A percentile compares a stretch with the other conserved stretches of the same genome.
phyloP scores from a whole-genome alignment of 805 yeast species.

The Sugiyamaella americana region DNA sequence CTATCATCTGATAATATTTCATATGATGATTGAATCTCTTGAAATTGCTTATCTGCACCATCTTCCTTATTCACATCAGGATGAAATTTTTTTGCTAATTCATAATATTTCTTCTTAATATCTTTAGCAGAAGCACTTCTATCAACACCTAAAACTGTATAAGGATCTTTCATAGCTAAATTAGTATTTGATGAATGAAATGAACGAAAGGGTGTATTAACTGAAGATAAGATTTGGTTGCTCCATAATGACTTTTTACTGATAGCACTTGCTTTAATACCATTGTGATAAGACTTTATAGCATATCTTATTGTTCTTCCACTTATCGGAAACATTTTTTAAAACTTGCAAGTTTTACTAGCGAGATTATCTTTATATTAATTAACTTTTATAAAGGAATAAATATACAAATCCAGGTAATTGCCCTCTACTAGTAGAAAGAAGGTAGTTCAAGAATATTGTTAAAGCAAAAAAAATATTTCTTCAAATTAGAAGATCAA shows the following conservation, averaged over 20 bases:
- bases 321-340: background rate
- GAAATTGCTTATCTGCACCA: constrained; percentile 83
- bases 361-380: background rate
- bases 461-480: background rate
- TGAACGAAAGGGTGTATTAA: no score
- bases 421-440: no score
- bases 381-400: background rate
- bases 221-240: background rate
- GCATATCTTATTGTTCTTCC: background rate
- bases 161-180: constrained; percentile 57
- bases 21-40: constrained; percentile 88
- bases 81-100: constrained; percentile 87
- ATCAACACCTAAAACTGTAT: constrained; percentile 72
- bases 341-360: background rate
- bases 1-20: constrained; percentile 81
- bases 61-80: constrained; percentile 94
- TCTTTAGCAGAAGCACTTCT: constrained; percentile 68
- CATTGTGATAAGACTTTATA: background rate
- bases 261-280: background rate
- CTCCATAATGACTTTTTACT: background rate
- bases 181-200: background rate
- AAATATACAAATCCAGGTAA: no score
- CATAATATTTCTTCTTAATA: constrained; percentile 90
- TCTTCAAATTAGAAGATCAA: background rate
- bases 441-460: no score